phyloP scores from a whole-genome alignment of 2,329 filamentous ascomycete species.

The Parastagonospora avenae region DNA sequence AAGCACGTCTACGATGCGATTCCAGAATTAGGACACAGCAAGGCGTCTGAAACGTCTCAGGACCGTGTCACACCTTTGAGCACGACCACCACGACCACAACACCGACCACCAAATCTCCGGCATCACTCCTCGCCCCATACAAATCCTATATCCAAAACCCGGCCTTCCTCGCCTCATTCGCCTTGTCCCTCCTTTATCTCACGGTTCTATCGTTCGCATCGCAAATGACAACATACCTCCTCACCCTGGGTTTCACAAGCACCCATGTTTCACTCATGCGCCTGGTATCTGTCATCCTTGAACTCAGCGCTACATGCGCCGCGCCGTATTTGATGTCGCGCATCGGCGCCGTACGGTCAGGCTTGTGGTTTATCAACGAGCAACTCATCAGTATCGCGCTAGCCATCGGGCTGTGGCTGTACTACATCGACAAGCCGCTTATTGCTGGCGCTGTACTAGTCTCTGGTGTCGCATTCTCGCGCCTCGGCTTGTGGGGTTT shows the following conservation, averaged over 20 bases:
- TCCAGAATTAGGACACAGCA: slow-evolving; percentile 31
- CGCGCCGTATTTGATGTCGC: slow-evolving; percentile 60
- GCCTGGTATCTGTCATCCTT: slow-evolving; percentile 59
- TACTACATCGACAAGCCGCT: slow-evolving; percentile 15
- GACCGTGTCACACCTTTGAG: slow-evolving; percentile 5
- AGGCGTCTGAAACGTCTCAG: slow-evolving; percentile 1
- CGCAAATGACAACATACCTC: slow-evolving; percentile 70
- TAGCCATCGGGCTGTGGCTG: slow-evolving; percentile 43
- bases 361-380: slow-evolving; percentile 74
- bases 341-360: slow-evolving; percentile 60
- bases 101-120: slow-evolving; percentile 1
- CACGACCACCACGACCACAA: slow-evolving; percentile 10
- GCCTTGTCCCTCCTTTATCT: slow-evolving; percentile 65
- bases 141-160: slow-evolving; percentile 58
- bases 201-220: slow-evolving; percentile 51
- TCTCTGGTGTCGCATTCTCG: slow-evolving; percentile 48
- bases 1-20: slow-evolving; percentile 47
- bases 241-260: slow-evolving; percentile 60
- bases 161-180: slow-evolving; percentile 65
- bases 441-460: slow-evolving; percentile 37
- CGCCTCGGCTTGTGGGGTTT: slow-evolving; percentile 56
- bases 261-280: slow-evolving; percentile 58
- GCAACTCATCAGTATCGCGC: slow-evolving; percentile 63
- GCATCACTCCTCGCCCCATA: slow-evolving; percentile 22
- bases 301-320: slow-evolving; percentile 67